Evolutionary conservation across 352 stramenopile genomes (phyloP).

Genomic region (Pythium periplocum): DNA sequence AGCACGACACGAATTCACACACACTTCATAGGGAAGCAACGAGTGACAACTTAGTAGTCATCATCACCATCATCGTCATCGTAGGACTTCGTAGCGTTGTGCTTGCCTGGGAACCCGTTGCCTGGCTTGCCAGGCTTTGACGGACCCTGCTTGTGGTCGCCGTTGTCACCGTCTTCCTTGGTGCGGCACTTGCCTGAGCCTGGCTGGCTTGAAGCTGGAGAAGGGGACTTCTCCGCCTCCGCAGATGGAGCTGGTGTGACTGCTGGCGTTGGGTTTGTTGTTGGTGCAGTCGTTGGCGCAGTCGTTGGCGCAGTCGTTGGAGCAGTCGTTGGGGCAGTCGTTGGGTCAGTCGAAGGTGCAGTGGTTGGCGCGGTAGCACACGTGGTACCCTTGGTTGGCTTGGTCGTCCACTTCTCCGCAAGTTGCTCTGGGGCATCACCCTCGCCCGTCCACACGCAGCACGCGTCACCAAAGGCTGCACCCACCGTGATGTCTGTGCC

Average conservation of each 20-base stretch:
- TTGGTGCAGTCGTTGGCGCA: background rate
- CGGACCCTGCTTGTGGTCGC: background rate
- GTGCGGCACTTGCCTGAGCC: constrained; percentile 10
- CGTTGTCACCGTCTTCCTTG: constrained; percentile 11
- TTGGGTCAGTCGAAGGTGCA: background rate
- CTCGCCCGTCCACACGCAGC: background rate
- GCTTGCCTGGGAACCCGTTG: no score
- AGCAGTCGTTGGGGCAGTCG: background rate
- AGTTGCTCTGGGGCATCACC: background rate
- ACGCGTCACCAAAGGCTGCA: background rate
- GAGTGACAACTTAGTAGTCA: constrained; percentile 9
- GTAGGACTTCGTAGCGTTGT: background rate
- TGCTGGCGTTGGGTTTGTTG: no score
- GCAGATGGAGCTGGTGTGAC: no score
- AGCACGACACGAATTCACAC: no score
- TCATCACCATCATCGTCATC: constrained; percentile 7
- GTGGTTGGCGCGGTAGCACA: background rate
- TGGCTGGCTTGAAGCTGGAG: background rate
- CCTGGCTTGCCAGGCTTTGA: background rate
- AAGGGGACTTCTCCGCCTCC: no score
- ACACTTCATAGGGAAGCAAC: no score
- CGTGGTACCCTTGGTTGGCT: background rate
- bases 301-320: constrained; percentile 2
- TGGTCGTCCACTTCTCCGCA: background rate
- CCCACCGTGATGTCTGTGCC: background rate